Conservation (phyloP, 2,329 filamentous ascomycete species). For the Podosphaera leucotricha region DNA sequence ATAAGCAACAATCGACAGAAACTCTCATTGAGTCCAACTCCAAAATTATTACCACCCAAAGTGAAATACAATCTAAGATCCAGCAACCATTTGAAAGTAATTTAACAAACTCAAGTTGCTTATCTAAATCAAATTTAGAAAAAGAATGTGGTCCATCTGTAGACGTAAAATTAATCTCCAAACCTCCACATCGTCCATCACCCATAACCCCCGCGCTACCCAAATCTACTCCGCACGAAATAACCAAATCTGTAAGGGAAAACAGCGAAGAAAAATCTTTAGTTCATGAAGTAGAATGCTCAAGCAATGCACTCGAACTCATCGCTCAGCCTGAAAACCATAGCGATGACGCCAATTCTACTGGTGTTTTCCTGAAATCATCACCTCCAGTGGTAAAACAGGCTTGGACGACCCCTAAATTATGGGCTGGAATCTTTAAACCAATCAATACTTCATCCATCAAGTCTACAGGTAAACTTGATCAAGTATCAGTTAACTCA, state of each 20-base stretch:
- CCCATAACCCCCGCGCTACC: conserved; percentile 21
- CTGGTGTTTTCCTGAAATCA: conserved; percentile 14
- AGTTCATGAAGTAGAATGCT: too few relatives aligned
- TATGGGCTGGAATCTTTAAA: conserved; percentile 46
- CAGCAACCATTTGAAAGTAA: conserved; percentile 17
- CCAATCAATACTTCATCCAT: conserved; percentile 19
- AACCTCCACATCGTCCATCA: conserved; percentile 24
- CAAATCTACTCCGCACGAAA: conserved; percentile 20
- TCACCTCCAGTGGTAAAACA: conserved; percentile 18
- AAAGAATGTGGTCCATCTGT: conserved; percentile 10
- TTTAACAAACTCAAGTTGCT: conserved; percentile 28
- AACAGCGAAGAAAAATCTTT: too few relatives aligned
- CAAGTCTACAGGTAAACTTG: conserved; percentile 15
- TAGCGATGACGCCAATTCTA: background rate
- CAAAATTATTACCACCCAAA: conserved; percentile 17
- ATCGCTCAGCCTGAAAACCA: too few relatives aligned
- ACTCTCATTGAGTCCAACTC: background rate
- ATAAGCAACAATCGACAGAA: conserved; percentile 1
- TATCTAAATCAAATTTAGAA: conserved; percentile 19
- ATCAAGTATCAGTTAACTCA: conserved; percentile 15
- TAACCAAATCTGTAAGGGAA: conserved; percentile 1
- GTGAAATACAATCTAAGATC: conserved; percentile 23
- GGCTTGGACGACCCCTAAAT: conserved; percentile 25
- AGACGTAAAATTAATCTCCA: conserved; percentile 12
- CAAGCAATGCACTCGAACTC: too few relatives aligned